Evolutionary conservation across 495 filamentous ascomycete genomes (phyloP).

Genomic region (Penicillium atrosanguineum): DNA sequence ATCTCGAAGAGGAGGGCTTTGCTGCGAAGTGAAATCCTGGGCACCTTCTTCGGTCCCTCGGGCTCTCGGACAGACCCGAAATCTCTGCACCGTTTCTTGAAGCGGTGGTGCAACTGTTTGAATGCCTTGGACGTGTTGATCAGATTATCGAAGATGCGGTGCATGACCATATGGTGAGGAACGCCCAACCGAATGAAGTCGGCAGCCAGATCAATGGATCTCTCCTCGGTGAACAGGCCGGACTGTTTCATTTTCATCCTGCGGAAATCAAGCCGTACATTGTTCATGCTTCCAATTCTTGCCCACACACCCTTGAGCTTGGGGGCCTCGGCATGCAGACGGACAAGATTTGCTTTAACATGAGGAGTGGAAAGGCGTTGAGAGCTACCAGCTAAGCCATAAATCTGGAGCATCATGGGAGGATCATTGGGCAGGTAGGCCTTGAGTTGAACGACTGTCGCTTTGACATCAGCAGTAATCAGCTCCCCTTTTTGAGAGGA

Average conservation of each 20-base stretch:
- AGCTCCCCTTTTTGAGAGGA: conserved; percentile 55
- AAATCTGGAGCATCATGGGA: conserved; percentile 83
- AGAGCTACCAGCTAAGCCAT: conserved; percentile 72
- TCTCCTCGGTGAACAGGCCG: conserved; percentile 62
- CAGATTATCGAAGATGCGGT: conserved; percentile 89
- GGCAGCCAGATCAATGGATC: conserved; percentile 75
- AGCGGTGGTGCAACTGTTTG: conserved; percentile 86
- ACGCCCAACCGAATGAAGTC: conserved; percentile 88
- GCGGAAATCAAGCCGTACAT: conserved; percentile 73
- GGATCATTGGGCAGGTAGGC: conserved; percentile 83
- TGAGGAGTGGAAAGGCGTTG: conserved; percentile 86
- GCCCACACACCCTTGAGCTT: conserved; percentile 80
- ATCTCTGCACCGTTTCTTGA: conserved; percentile 80
- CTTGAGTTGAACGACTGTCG: conserved; percentile 80
- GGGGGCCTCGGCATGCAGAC: conserved; percentile 83
- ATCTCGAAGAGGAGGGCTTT: conserved; percentile 84
- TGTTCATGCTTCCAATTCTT: conserved; percentile 77
- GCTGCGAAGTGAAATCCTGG: conserved; percentile 76
- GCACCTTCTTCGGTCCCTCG: conserved; percentile 80
- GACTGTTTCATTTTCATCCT: conserved; percentile 68
- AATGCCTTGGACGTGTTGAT: conserved; percentile 83
- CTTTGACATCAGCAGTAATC: conserved; percentile 77
- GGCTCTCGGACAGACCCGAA: conserved; percentile 80
- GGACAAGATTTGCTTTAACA: conserved; percentile 66
- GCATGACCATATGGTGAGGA: conserved; percentile 89